Evolutionary conservation across 306 rosid species (phyloP).

Genomic region (Prunus mume): DNA sequence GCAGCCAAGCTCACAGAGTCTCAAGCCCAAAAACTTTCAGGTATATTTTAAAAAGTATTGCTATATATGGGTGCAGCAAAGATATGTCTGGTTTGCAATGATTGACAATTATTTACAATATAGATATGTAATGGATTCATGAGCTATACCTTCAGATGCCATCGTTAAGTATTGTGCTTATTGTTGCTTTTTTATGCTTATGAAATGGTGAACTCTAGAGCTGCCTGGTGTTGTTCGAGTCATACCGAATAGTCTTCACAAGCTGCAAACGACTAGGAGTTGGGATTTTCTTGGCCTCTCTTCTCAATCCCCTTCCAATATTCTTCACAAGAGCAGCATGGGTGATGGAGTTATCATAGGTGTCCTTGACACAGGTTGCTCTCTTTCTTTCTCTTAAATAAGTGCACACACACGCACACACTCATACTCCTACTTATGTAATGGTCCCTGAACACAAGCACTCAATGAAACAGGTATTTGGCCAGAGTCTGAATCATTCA

Average conservation of each 20-base stretch:
- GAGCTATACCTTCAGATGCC: not conserved
- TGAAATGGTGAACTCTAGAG: conserved; percentile 22
- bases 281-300: conserved; percentile 54
- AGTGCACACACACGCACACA: too few relatives aligned
- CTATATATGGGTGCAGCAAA: not conserved
- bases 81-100: not conserved
- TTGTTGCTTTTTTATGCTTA: not conserved
- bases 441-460: not conserved
- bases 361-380: conserved; percentile 48
- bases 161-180: not conserved
- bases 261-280: conserved; percentile 54
- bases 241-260: conserved; percentile 40
- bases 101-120: not conserved
- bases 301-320: conserved; percentile 26
- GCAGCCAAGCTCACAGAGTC: conserved; percentile 38
- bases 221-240: conserved; percentile 42
- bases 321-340: conserved; percentile 35
- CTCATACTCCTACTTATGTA: not conserved
- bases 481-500: conserved; percentile 54
- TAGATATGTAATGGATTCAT: not conserved
- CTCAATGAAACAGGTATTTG: conserved; percentile 41
- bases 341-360: conserved; percentile 47
- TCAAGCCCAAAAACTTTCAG: conserved; percentile 23
- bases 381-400: not conserved
- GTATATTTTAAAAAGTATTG: conserved; percentile 10